phyloP scores from a whole-genome alignment of 768 basidiomycete genomes.

The Auricularia sp. region DNA sequence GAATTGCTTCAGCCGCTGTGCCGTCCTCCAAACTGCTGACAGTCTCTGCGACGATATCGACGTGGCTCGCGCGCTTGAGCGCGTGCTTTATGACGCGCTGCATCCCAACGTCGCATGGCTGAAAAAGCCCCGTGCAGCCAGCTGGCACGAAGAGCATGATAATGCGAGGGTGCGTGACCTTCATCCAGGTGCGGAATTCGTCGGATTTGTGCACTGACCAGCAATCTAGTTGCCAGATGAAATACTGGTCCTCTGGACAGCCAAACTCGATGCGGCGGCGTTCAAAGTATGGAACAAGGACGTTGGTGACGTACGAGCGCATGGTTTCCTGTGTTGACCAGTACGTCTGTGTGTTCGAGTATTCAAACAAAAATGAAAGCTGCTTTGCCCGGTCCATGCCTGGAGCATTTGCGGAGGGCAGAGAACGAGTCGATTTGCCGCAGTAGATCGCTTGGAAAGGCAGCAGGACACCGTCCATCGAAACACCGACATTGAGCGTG shows the following conservation, averaged over 20 bases:
- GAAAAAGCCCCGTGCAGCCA: slow-evolving; percentile 14
- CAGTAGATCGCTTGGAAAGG: slow-evolving; percentile 30
- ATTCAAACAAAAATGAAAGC: slow-evolving; percentile 17
- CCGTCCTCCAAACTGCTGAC: slow-evolving; percentile 17
- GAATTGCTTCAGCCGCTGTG: slow-evolving; percentile 1
- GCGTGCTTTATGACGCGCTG: slow-evolving; percentile 29
- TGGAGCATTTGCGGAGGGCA: slow-evolving; percentile 11
- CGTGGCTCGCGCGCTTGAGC: slow-evolving; percentile 23
- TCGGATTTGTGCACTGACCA: neutral
- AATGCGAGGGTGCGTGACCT: slow-evolving; percentile 11
- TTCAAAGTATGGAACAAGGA: no score
- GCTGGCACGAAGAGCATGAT: slow-evolving; percentile 23
- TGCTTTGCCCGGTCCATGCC: slow-evolving; percentile 12
- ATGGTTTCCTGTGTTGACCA: neutral
- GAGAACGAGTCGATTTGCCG: slow-evolving; percentile 20
- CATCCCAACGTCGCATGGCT: slow-evolving; percentile 27
- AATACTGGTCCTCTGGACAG: no score
- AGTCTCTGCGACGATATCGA: slow-evolving; percentile 25
- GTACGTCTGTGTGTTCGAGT: slow-evolving; percentile 15
- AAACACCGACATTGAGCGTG: slow-evolving; percentile 26
- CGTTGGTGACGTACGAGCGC: no score
- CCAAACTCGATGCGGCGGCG: no score
- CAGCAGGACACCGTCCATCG: slow-evolving; percentile 22
- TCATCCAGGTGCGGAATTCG: neutral
- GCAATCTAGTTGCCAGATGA: neutral